Percentiles rank a stretch among this genome's conserved stretches.
Evolutionary conservation across 176 grass and related monocot species (phyloP).

Genomic region (Triticum aestivum): DNA sequence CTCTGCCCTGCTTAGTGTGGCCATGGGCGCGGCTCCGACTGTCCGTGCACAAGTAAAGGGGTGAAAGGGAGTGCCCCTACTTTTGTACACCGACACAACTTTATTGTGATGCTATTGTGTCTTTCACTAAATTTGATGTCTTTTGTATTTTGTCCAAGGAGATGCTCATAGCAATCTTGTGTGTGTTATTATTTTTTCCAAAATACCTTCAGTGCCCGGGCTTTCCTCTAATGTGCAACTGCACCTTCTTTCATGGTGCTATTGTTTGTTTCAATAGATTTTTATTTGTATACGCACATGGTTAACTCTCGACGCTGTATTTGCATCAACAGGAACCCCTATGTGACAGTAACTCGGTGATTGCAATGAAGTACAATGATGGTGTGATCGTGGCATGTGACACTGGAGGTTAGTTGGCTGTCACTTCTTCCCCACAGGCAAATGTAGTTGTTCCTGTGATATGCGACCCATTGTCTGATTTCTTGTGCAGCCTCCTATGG

Average conservation of each 20-base stretch:
- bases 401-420: slow-evolving; percentile 61
- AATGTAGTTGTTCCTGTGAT: background rate
- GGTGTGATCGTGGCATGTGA: slow-evolving; percentile 91
- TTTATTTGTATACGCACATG: background rate
- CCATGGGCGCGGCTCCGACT: no score
- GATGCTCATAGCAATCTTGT: background rate
- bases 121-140: background rate
- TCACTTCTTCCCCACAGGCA: background rate
- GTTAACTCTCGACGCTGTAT: slow-evolving; percentile 17
- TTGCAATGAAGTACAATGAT: slow-evolving; percentile 99
- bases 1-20: no score
- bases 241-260: background rate
- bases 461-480: slow-evolving; percentile 18
- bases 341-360: slow-evolving; percentile 95
- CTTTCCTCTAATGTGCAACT: background rate
- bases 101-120: no score
- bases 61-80: no score
- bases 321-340: slow-evolving; percentile 66
- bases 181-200: no score
- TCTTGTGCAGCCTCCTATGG: slow-evolving; percentile 77
- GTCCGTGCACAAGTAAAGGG: no score
- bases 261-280: background rate
- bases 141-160: background rate
- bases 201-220: background rate
- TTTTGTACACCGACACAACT: no score